Evolutionary conservation across 306 rosid genomes (phyloP).

Genomic region (Lupinus albus): DNA sequence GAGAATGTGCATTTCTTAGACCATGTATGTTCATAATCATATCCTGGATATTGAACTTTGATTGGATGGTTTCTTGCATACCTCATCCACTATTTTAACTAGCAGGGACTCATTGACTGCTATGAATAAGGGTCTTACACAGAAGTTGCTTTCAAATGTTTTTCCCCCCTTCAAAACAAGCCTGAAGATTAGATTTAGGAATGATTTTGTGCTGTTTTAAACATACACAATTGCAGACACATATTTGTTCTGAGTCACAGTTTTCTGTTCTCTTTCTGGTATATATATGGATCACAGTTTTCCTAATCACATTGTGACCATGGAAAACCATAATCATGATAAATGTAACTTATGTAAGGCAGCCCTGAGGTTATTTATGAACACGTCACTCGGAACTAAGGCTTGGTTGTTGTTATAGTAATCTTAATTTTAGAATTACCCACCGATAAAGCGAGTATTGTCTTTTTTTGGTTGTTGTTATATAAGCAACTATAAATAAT

Average conservation of each 20-base stretch:
- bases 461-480: too few relatives aligned
- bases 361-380: too few relatives aligned
- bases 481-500: too few relatives aligned
- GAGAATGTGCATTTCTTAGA: not conserved
- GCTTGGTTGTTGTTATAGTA: too few relatives aligned
- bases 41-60: not conserved
- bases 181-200: not conserved
- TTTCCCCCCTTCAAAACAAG: not conserved
- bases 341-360: too few relatives aligned
- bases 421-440: too few relatives aligned
- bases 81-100: not conserved
- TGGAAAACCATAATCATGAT: too few relatives aligned
- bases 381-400: too few relatives aligned
- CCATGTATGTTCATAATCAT: constrained; percentile 11
- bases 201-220: constrained; percentile 16
- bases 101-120: constrained; percentile 8
- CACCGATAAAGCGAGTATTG: too few relatives aligned
- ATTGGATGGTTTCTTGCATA: constrained; percentile 20
- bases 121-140: constrained; percentile 4
- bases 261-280: not conserved
- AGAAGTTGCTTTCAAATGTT: constrained; percentile 5
- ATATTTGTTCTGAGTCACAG: not conserved
- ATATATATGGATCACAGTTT: too few relatives aligned
- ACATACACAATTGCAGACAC: not conserved
- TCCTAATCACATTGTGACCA: too few relatives aligned